Evolutionary conservation across 1,284 basidiomycete genomes (phyloP).

Genomic region (Clitocybe nebularis): DNA sequence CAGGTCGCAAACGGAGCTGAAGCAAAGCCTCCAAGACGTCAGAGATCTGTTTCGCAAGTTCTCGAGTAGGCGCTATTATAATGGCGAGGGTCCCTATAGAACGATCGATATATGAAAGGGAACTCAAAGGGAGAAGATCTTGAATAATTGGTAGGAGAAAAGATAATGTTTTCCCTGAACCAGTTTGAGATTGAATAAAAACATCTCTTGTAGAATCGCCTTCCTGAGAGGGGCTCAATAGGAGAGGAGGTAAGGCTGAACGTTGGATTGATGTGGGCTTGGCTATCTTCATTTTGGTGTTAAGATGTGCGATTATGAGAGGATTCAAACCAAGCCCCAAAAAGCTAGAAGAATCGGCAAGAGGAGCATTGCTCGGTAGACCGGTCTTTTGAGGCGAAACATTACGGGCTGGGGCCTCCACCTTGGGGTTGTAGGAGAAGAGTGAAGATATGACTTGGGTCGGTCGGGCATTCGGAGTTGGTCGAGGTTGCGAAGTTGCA

Average conservation of each 20-base stretch:
- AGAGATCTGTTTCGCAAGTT: conserved; percentile 93
- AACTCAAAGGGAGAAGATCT: conserved; percentile 86
- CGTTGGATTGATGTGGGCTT: conserved; percentile 93
- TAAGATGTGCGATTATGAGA: conserved; percentile 77
- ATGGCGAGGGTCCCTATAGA: conserved; percentile 91
- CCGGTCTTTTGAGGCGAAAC: conserved; percentile 24
- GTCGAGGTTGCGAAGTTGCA: conserved; percentile 16
- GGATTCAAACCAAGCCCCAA: conserved; percentile 77
- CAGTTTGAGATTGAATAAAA: conserved; percentile 97
- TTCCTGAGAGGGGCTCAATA: conserved; percentile 41
- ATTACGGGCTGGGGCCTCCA: conserved; percentile 39
- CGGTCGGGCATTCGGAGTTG: conserved; percentile 29
- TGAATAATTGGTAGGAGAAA: conserved; percentile 96
- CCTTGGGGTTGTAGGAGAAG: conserved; percentile 80
- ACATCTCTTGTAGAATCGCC: conserved; percentile 63
- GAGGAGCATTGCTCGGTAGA: conserved; percentile 82
- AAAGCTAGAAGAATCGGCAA: conserved; percentile 72
- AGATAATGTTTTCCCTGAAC: conserved; percentile 95
- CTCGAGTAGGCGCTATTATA: conserved; percentile 92
- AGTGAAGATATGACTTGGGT: conserved; percentile 87
- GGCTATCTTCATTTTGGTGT: conserved; percentile 76
- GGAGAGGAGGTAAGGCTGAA: conserved; percentile 72
- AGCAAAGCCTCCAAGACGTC: conserved; percentile 90
- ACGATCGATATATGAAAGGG: conserved; percentile 84
- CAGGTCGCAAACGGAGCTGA: conserved; percentile 69